A percentile compares a stretch with the other conserved stretches of the same genome.
phyloP scores from a whole-genome alignment of 352 stramenopile genomes.

The Pythium monospermum region DNA sequence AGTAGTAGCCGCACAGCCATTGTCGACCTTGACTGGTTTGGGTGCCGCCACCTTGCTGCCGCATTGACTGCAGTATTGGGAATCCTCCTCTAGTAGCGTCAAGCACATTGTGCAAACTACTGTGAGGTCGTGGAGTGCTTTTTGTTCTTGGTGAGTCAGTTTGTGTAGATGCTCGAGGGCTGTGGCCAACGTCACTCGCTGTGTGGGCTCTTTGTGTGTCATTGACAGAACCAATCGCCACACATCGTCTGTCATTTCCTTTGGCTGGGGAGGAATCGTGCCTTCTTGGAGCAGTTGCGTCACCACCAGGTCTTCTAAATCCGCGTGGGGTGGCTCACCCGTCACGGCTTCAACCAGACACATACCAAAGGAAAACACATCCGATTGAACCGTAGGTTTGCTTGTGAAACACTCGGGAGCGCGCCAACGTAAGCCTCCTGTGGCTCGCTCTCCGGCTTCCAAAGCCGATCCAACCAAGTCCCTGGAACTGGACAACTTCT shows the following conservation, averaged over 20 bases:
- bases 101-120: too few species aligned
- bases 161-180: neutral
- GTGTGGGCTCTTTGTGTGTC: slow-evolving; percentile 5
- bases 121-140: too few species aligned
- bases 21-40: too few species aligned
- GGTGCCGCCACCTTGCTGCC: too few species aligned
- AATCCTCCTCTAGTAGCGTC: too few species aligned
- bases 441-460: neutral
- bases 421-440: slow-evolving; percentile 16
- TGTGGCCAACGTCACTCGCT: slow-evolving; percentile 5
- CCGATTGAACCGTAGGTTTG: slow-evolving; percentile 15
- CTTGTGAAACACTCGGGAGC: slow-evolving; percentile 24
- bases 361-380: slow-evolving; percentile 29
- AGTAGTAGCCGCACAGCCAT: too few species aligned
- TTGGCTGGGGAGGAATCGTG: slow-evolving; percentile 15
- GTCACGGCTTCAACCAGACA: slow-evolving; percentile 26
- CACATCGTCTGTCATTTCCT: slow-evolving; percentile 5
- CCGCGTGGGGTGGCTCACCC: slow-evolving; percentile 16
- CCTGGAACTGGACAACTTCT: too few species aligned
- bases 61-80: too few species aligned
- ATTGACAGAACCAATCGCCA: slow-evolving; percentile 21
- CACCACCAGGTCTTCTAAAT: slow-evolving; percentile 13
- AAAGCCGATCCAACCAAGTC: neutral
- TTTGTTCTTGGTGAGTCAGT: too few species aligned
- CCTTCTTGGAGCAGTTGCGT: slow-evolving; percentile 15